A percentile compares a stretch with the other conserved stretches of the same genome.
These are phyloP conservation scores for Sclerospora graminicola DNA, from an alignment of 352 stramenopile species.

Conservation along the genomic window DNA sequence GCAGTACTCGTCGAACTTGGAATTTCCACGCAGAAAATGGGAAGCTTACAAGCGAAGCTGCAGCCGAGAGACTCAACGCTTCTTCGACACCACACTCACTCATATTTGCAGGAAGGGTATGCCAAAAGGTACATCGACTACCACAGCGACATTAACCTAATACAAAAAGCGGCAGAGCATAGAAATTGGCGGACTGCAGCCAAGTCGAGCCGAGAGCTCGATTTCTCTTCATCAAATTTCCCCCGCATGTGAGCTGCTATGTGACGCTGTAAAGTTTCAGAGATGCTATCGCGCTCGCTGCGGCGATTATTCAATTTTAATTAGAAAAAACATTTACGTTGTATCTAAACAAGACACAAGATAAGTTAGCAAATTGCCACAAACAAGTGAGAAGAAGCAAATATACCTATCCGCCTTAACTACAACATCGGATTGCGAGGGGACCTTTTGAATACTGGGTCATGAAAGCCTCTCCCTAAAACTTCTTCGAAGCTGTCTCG, in stretches of 20 bases:
- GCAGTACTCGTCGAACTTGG: slow-evolving; percentile 62
- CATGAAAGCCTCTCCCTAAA: too few relatives aligned
- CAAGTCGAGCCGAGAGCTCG: not conserved
- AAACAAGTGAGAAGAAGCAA: too few relatives aligned
- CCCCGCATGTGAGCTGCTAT: not conserved
- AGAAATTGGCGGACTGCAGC: slow-evolving; percentile 12
- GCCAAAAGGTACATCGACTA: slow-evolving; percentile 66
- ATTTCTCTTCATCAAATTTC: slow-evolving; percentile 14
- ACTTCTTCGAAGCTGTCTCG: too few relatives aligned
- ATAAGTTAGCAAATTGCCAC: too few relatives aligned
- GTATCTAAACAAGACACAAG: too few relatives aligned
- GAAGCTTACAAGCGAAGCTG: slow-evolving; percentile 56
- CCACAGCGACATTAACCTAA: slow-evolving; percentile 64
- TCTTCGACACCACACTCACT: slow-evolving; percentile 24
- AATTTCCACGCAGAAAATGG: slow-evolving; percentile 66
- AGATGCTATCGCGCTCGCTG: too few relatives aligned
- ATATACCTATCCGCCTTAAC: too few relatives aligned
- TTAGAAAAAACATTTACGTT: too few relatives aligned
- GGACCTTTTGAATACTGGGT: too few relatives aligned
- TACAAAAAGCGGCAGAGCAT: slow-evolving; percentile 69
- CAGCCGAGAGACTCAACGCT: slow-evolving; percentile 27
- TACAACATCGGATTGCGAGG: too few relatives aligned
- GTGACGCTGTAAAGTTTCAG: slow-evolving; percentile 6
- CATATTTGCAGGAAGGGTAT: slow-evolving; percentile 26
- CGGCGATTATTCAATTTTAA: too few relatives aligned